These are phyloP conservation scores for Physcomitrium patens DNA, from an alignment of 225 moss, liverwort and hornwort genomes.

Conservation along the genomic window DNA sequence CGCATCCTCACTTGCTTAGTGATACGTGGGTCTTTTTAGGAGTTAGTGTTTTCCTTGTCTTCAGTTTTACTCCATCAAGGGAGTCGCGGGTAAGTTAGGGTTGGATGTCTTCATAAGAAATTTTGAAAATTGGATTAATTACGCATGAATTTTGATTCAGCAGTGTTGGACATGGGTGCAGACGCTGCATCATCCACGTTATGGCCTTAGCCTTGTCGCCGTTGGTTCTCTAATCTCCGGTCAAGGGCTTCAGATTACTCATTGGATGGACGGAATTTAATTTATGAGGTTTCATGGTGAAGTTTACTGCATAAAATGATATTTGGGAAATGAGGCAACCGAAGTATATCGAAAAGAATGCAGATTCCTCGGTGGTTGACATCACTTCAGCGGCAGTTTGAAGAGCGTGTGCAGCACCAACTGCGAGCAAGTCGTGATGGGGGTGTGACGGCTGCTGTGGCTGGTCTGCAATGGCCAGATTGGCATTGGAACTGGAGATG, in stretches of 20 bases:
- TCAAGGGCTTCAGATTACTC: constrained; percentile 9
- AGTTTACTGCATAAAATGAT: constrained; percentile 27
- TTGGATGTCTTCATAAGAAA: too few relatives aligned
- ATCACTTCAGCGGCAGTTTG: constrained; percentile 68
- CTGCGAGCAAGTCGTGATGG: constrained; percentile 42
- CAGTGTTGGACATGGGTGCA: constrained; percentile 13
- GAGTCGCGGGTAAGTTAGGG: too few relatives aligned
- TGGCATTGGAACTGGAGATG: constrained; percentile 93
- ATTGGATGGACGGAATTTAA: constrained; percentile 18
- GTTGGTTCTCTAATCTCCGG: constrained; percentile 15
- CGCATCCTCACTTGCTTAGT: too few relatives aligned
- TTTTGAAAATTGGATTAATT: too few relatives aligned
- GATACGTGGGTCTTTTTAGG: too few relatives aligned
- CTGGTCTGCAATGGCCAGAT: constrained; percentile 75
- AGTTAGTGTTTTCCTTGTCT: too few relatives aligned
- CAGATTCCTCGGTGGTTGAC: constrained; percentile 73
- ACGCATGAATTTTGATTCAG: too few relatives aligned
- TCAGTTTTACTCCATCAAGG: too few relatives aligned
- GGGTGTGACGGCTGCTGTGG: constrained; percentile 45
- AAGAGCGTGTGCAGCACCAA: constrained; percentile 52
- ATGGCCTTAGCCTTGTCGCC: background rate
- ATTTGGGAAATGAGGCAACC: constrained; percentile 61
- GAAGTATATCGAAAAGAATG: constrained; percentile 47
- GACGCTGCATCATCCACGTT: constrained; percentile 25
- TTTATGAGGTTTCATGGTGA: constrained; percentile 34